These are phyloP conservation scores for Agaricales sp. DNA, from an alignment of 1,284 basidiomycete genomes.

Conservation along the genomic window DNA sequence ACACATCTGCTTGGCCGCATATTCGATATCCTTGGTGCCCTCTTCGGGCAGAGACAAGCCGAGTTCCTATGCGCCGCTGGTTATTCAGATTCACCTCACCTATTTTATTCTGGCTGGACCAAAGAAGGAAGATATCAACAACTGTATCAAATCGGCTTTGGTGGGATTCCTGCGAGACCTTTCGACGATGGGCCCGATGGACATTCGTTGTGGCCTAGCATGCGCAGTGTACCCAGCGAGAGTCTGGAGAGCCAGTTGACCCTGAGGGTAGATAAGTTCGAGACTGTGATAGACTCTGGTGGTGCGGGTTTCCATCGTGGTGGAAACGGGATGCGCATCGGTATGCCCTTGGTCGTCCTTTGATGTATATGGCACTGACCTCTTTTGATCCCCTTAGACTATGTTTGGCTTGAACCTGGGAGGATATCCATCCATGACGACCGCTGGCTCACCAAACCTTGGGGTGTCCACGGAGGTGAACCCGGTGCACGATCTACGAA, in stretches of 20 bases:
- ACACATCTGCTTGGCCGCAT: constrained; percentile 20
- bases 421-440: constrained; percentile 22
- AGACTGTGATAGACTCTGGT: constrained; percentile 19
- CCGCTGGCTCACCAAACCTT: constrained; percentile 22
- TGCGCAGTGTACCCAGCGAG: constrained; percentile 21
- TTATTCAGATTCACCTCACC: constrained; percentile 20
- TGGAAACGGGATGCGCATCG: constrained; percentile 21
- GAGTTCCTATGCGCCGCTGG: constrained; percentile 21
- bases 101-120: constrained; percentile 22
- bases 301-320: constrained; percentile 19
- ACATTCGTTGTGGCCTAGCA: constrained; percentile 18
- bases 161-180: constrained; percentile 6
- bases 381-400: constrained; percentile 12
- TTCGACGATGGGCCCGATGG: background rate
- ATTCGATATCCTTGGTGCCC: constrained; percentile 16
- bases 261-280: constrained; percentile 19
- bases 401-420: constrained; percentile 18
- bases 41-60: constrained; percentile 20
- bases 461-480: constrained; percentile 22
- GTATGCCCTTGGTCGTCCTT: no score
- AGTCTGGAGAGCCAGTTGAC: constrained; percentile 19
- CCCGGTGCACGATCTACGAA: constrained; percentile 19
- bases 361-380: no score
- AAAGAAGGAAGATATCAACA: constrained; percentile 18
- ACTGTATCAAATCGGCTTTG: constrained; percentile 21